Base-by-base conservation (phyloP, 2,329 filamentous ascomycete species). In the Sarocladiaceae sp. region DNA sequence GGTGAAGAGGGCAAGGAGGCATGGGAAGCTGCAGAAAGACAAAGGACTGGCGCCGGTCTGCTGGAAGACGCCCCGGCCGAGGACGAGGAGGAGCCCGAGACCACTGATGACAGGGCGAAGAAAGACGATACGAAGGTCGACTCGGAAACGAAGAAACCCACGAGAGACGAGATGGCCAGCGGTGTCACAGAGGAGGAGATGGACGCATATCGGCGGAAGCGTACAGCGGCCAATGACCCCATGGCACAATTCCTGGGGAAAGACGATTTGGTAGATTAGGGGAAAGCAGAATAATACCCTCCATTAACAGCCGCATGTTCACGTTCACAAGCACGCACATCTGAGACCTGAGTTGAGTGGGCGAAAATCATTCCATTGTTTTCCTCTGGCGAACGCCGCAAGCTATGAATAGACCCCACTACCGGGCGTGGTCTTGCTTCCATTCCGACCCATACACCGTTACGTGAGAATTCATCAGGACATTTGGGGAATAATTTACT, bases 1-100 rank as follows among this genome's bases (percentile, higher is more conserved):
- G 94, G 94, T 23, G 90, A 94, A 55, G 89, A 88, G 54, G 94
- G 94, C 31, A 95, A 84, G 67, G 73, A 73, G 55, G 92, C 90
- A 1, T 91, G 89, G 69, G 86, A 92, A 60, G 86, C 88, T 53
- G 84, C 89, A 1, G 85, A 94, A 58, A 73, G 65, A 59, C 82
- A 78, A 63, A 69, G 76, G n/a, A 72, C 67, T 2, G 78, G 80
- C 18, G 71, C 63, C 2, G 70, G 67, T 47, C 61, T 78, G 50
- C 61, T 71, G 17, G 62, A 66, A 47, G 60, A 62, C 8, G 61
- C 60, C 18, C 39, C 55, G 2, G 40, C 51, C 1, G 58, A 69
- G 1, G 64, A 68, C 2, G 67, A 64, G 3, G 59, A 63, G 2
- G 61, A 63, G 20, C 53, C 56, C 13, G 50, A 47, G 7, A 52